These are phyloP conservation scores for Hebeloma cylindrosporum DNA, from an alignment of 768 basidiomycete species.

Conservation along the genomic window DNA sequence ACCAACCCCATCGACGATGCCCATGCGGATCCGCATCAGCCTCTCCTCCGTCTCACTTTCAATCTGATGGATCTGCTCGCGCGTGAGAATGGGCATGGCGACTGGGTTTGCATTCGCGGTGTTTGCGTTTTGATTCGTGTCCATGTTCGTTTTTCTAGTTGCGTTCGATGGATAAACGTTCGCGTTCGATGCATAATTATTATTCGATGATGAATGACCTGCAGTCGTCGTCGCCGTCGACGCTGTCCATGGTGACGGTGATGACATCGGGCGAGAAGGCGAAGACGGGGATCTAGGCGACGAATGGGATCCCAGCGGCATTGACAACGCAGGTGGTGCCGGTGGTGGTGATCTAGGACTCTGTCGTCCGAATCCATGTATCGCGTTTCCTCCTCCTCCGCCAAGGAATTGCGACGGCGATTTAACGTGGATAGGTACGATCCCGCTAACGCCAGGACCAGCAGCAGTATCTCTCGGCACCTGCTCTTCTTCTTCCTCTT, in stretches of 20 bases:
- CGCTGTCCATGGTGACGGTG: too few species aligned
- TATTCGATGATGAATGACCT: too few species aligned
- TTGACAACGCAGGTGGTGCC: too few species aligned
- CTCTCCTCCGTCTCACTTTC: slow-evolving; percentile 18
- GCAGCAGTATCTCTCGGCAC: not conserved
- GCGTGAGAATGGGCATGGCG: slow-evolving; percentile 18
- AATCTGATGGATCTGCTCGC: slow-evolving; percentile 21
- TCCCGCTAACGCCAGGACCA: not conserved
- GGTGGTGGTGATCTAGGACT: too few species aligned
- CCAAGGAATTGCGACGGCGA: not conserved
- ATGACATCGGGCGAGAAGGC: too few species aligned
- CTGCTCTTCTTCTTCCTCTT: slow-evolving; percentile 8
- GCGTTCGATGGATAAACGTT: not conserved
- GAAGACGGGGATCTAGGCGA: too few species aligned
- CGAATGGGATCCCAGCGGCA: too few species aligned
- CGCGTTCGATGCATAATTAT: not conserved
- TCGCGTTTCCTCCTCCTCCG: too few species aligned
- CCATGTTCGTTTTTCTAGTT: not conserved
- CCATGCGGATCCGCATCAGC: not conserved
- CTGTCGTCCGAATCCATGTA: too few species aligned
- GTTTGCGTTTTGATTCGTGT: slow-evolving; percentile 1
- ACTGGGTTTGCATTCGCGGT: slow-evolving; percentile 8
- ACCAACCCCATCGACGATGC: not conserved
- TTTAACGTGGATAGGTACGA: too few species aligned
- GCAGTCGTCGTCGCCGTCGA: too few species aligned